Evolutionary conservation across 2,329 filamentous ascomycete genomes (phyloP), one percentile per base, ranked within the genome.

Genomic region (Balansia obtecta): DNA sequence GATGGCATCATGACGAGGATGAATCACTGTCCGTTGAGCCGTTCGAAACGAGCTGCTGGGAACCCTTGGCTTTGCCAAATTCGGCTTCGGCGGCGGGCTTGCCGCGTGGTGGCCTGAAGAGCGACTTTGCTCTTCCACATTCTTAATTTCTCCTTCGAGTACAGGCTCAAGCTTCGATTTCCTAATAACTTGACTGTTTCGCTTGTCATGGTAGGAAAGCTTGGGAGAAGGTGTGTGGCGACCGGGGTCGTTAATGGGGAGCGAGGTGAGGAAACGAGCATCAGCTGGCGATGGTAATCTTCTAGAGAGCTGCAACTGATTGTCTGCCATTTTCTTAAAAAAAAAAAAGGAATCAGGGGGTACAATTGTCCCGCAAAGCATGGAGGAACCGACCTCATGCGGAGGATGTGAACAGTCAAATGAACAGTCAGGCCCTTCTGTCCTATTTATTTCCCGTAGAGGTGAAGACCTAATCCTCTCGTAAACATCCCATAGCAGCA

Each of bases 51-150:
- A 50, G 41, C 33, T 32, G 41, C 33, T 32, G 13, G 48, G 47
- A n/a, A 32, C 51, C 22, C 48, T 46, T n/a, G 27, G 45, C 45
- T 53, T 50, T 18, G 48, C 45, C 48, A 53, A 42, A 18, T 53
- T 50, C 7, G 45, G 41, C 42, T 39, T 47, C 18, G 44, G 40
- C 32, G 27, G 51, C 41, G 40, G 10, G 15, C 30, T 15, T 4
- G 27, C 37, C 22, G 13, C 42, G 22, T 27, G 34, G 22, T 43
- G 27, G 34, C 38, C 39, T 10, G 38, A 20, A 6, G 30, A 42
- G 6, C 27, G 38, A 16, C 46, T 46, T 27, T 44, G 43, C n/a
- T 43, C 44, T 5, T 33, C 50, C 20, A 27, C 12, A n/a, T 7
- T 30, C 30, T 27, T 52, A 34, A 42, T 37, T 37, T 50, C 47